Conservation (phyloP, 129 eudicot species). For the Flaveria bidentis region DNA sequence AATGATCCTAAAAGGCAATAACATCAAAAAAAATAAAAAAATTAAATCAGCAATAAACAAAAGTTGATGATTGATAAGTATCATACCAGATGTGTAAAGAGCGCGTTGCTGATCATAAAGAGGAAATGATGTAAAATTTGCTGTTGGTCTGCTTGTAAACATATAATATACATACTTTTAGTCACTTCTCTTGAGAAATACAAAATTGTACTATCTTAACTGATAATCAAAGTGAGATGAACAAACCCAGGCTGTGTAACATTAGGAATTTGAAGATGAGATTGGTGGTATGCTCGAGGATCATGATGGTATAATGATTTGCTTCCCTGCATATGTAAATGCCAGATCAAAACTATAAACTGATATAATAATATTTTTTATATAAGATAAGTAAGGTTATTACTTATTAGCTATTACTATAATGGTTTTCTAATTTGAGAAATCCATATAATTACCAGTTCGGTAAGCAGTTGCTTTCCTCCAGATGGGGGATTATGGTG, state of each 20-base stretch:
- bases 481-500: conserved; percentile 31
- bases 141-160: conserved; percentile 32
- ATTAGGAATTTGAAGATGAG: conserved; percentile 42
- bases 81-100: conserved; percentile 36
- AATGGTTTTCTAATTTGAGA: conserved; percentile 19
- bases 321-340: conserved; percentile 46
- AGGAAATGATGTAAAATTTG: conserved; percentile 31
- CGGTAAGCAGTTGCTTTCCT: conserved; percentile 46
- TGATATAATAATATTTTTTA: not conserved
- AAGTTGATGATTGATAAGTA: conserved; percentile 7
- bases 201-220: conserved; percentile 8
- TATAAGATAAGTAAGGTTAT: conserved; percentile 14
- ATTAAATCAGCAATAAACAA: not conserved
- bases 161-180: not conserved
- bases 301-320: conserved; percentile 37
- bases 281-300: conserved; percentile 40
- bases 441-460: conserved; percentile 39
- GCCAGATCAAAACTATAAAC: not conserved
- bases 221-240: not conserved
- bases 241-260: conserved; percentile 47
- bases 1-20: conserved; percentile 44
- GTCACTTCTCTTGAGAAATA: conserved; percentile 9
- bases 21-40: not conserved
- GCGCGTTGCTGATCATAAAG: conserved; percentile 32
- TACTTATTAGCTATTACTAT: not conserved